Base-by-base conservation (phyloP, 169 alveolate genomes). In the Cryptosporidium andersoni region DNA sequence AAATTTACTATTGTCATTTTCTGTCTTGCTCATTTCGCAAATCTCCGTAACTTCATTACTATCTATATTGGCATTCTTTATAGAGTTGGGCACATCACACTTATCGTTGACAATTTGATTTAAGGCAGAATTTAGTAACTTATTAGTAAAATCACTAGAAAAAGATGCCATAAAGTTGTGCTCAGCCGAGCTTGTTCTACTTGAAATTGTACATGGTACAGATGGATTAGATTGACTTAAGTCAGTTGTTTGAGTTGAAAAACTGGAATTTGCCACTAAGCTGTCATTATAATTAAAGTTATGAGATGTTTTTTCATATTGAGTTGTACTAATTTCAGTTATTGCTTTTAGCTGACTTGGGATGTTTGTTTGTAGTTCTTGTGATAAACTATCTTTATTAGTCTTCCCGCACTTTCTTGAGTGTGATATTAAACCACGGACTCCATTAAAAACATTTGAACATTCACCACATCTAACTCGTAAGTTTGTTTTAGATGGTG, bases 401-500 rank as follows among this genome's bases (percentile, higher is more conserved):
- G 16, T 45, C 47, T 74, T 40, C 34, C 43, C 60, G 36, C 85
- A 74, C 45, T 48, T 34, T 37, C 74, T 63, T 74, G 74, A 58
- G 45, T 74, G 85, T 12, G 14, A 43, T 34, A 74, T 74, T 48
- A 74, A 74, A 9, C 85, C 68, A 47, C 60, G 55, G 0, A 74
- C 85, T 34, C 85, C 60, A 16, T n/a, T 58, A 43, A 58, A 74
- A 43, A 74, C 60, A 58, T 74, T 74, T 43, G 48, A 43, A 51
- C 85, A 74, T 47, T 74, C 55, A 14, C 42, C 60, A 58, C 85
- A 74, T 36, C 68, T 74, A 12, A 74, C 85, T 43, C 85, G 55
- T 34, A 74, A 58, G 42, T 68, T 74, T 25, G 85, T 58, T 49
- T 62, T 74, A 7, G 85, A 58, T 74, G 85, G 85, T n/a, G 85